Base-by-base conservation (phyloP, 75 land plant genomes). In the Sequoia sempervirens region DNA sequence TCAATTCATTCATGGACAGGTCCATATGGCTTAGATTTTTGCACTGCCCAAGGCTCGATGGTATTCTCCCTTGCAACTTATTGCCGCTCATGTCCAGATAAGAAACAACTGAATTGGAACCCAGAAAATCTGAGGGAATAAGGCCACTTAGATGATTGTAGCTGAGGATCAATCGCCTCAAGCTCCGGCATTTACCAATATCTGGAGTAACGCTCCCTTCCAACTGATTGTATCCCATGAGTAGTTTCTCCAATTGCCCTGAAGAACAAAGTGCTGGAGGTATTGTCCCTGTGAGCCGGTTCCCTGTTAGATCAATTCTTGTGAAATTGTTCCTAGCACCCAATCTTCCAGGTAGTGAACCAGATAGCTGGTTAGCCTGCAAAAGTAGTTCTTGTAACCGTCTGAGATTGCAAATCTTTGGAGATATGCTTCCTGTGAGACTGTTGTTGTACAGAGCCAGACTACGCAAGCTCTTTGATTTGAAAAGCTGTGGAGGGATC, bases 381-480 rank as follows among this genome's bases (percentile, higher is more conserved):
- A 93, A 80, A n/a, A 84, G 61, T 81, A 90, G 66, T 72, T 86
- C 85, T n/a, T 54, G 82, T 75, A 94, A 79, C 13, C 81, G 37
- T 58, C 34, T 88, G 58, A 93, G 90, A 72, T 91, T 83, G 12
- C 89, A 81, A 1, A 94, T 83, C 70, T 88, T 88, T 17, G 52
- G 13, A 46, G 97, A 93, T 11, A 95, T 84, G 28, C 82, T 85
- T 11, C 94, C 97, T 40, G 89, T 81, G 58, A 95, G 92, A 73
- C 28, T 56, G 85, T 95, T 95, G n/a, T 82, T 85, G 53, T 89
- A 92, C 37, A 92, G n/a, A 66, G 73, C 23, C 43, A 93, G 58
- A 23, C 68, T 17, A 82, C 83, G 82, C 23, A 93, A 89, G 43
- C 54, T 86, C 28, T 68, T 84, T 45, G 87, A 83, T 80, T 50